These are phyloP conservation scores for Trametes maxima DNA, from an alignment of 768 basidiomycete species.

Conservation along the genomic window DNA sequence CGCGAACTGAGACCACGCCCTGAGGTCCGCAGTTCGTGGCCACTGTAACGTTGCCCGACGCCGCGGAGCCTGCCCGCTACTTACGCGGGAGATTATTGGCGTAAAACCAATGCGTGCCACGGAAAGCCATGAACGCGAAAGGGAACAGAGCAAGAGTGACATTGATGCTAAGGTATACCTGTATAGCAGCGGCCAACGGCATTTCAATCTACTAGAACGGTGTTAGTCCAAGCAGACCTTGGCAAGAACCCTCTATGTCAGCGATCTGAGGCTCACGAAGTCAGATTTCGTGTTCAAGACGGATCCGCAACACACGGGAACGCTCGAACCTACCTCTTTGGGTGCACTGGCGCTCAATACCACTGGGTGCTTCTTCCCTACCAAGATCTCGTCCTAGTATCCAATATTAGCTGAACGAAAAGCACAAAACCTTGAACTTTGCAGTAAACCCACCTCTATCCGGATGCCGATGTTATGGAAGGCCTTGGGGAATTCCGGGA, in stretches of 20 bases:
- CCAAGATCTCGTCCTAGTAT: conserved; percentile 68
- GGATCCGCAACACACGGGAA: not conserved
- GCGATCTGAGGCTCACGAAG: conserved; percentile 45
- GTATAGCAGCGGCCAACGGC: not conserved
- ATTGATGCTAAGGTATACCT: no score
- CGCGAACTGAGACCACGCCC: no score
- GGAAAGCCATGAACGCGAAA: no score
- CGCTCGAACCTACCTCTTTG: conserved; percentile 61
- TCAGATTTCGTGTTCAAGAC: no score
- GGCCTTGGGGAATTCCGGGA: conserved; percentile 74
- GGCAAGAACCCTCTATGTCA: conserved; percentile 81
- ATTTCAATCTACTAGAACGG: conserved; percentile 39
- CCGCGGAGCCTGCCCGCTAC: no score
- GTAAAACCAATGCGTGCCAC: no score
- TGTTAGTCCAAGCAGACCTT: conserved; percentile 67
- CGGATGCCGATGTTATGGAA: conserved; percentile 93
- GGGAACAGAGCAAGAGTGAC: no score
- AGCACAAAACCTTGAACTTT: not conserved
- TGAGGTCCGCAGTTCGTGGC: no score
- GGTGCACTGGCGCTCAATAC: conserved; percentile 75
- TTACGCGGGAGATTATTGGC: no score
- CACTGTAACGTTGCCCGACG: no score
- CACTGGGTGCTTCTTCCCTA: conserved; percentile 59
- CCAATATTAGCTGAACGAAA: not conserved
- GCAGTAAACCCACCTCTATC: conserved; percentile 54